Evolutionary conservation across 371 early-diverging fungal species (phyloP).

Genomic region (Nematocida sp.): DNA sequence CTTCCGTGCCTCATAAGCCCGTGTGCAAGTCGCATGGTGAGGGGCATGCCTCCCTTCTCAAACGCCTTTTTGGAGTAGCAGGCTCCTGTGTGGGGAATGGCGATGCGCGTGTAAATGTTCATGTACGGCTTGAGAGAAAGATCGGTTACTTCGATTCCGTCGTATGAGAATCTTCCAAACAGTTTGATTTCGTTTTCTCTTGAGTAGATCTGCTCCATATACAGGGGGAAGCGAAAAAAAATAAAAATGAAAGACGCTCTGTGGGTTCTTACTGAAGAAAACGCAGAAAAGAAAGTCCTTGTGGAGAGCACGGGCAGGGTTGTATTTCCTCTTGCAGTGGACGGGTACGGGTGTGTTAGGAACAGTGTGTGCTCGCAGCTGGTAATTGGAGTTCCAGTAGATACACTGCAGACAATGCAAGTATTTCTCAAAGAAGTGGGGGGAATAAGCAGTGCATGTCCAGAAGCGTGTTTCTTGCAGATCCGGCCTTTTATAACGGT

Average conservation of each 20-base stretch:
- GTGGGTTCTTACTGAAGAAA: not conserved
- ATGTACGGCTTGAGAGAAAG: conserved; percentile 58
- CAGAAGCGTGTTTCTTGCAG: no score
- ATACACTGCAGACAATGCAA: not conserved
- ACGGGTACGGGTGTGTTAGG: not conserved
- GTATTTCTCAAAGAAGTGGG: not conserved
- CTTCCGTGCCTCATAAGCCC: conserved; percentile 99
- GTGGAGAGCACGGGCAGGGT: no score
- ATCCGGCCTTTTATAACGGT: no score
- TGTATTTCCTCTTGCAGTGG: no score
- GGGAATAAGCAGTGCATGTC: no score
- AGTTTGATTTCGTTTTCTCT: conserved; percentile 50
- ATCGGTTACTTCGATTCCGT: conserved; percentile 60
- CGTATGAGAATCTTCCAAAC: conserved; percentile 59
- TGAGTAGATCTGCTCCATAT: conserved; percentile 39
- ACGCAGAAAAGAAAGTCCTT: not conserved
- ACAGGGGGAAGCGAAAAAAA: conserved; percentile 40
- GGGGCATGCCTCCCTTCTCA: conserved; percentile 74
- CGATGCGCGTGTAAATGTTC: conserved; percentile 53
- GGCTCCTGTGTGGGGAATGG: conserved; percentile 63
- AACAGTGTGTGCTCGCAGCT: not conserved
- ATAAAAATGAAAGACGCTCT: not conserved
- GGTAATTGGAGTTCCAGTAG: not conserved
- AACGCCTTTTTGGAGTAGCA: conserved; percentile 43
- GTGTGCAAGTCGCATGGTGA: conserved; percentile 97